Evolutionary conservation across 345 rosid genomes (phyloP).

Genomic region (Eucalyptus erythrocorys): DNA sequence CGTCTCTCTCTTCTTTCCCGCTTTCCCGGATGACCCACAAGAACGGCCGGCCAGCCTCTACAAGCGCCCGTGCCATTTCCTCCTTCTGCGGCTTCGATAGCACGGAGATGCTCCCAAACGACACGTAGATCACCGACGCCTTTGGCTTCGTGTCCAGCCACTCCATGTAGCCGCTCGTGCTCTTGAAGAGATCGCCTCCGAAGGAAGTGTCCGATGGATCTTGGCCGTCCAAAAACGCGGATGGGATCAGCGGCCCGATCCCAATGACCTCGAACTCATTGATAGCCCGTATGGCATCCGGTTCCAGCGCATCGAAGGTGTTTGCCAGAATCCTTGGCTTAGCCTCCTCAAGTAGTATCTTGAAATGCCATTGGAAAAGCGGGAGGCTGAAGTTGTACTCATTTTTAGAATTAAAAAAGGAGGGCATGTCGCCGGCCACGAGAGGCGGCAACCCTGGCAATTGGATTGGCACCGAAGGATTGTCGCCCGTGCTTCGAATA

Average conservation of each 20-base stretch:
- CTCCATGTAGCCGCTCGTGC: background rate
- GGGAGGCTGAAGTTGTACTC: background rate
- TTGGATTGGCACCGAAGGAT: background rate
- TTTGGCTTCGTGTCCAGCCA: background rate
- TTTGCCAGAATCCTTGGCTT: slow-evolving; percentile 34
- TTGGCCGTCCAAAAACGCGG: background rate
- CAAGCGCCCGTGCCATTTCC: background rate
- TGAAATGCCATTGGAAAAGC: slow-evolving; percentile 12
- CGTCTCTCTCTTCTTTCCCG: background rate
- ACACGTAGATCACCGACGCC: background rate
- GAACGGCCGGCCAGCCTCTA: background rate
- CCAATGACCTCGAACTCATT: background rate
- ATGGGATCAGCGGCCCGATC: background rate
- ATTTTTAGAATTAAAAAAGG: background rate
- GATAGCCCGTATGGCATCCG: slow-evolving; percentile 11
- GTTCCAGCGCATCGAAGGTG: slow-evolving; percentile 44
- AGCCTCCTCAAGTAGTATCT: slow-evolving; percentile 16
- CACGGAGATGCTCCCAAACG: background rate
- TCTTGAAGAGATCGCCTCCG: background rate
- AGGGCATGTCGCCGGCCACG: background rate
- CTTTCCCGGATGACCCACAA: slow-evolving; percentile 7
- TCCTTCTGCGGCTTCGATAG: background rate
- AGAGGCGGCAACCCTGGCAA: background rate
- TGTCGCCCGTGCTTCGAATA: background rate
- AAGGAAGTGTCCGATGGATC: background rate